phyloP scores from a whole-genome alignment of 2,329 filamentous ascomycete species.

The Aulographum hederae region DNA sequence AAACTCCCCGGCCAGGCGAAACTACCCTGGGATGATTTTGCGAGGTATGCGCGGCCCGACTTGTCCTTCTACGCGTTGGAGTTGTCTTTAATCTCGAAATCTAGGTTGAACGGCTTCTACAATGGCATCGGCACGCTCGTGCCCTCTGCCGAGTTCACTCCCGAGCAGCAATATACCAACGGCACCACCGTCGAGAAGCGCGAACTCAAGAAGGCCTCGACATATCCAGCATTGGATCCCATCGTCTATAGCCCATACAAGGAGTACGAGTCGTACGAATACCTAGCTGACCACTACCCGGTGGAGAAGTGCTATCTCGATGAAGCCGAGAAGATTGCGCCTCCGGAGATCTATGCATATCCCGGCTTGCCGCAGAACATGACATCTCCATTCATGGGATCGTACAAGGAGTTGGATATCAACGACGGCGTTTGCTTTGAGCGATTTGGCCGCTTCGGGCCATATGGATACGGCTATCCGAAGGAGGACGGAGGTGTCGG shows the following conservation, averaged over 20 bases:
- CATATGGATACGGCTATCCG: conserved; percentile 32
- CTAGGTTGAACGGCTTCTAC: conserved; percentile 28
- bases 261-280: conserved; percentile 21
- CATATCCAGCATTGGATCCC: conserved; percentile 16
- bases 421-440: conserved; percentile 31
- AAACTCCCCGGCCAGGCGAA: conserved; percentile 15
- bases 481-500: conserved; percentile 29
- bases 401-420: conserved; percentile 27
- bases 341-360: conserved; percentile 49
- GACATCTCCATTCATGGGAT: conserved; percentile 28
- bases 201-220: neutral
- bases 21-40: conserved; percentile 27
- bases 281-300: conserved; percentile 29
- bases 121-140: conserved; percentile 29
- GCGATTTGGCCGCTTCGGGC: conserved; percentile 28
- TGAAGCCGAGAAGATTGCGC: conserved; percentile 32
- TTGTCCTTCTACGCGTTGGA: neutral
- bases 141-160: conserved; percentile 20
- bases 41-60: conserved; percentile 14
- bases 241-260: conserved; percentile 27
- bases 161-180: conserved; percentile 23
- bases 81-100: too few species aligned
- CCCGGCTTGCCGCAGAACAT: conserved; percentile 31
- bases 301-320: conserved; percentile 48
- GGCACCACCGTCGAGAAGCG: conserved; percentile 13